phyloP scores from a whole-genome alignment of 1,284 basidiomycete species.

The Cystobasidium sp. region DNA sequence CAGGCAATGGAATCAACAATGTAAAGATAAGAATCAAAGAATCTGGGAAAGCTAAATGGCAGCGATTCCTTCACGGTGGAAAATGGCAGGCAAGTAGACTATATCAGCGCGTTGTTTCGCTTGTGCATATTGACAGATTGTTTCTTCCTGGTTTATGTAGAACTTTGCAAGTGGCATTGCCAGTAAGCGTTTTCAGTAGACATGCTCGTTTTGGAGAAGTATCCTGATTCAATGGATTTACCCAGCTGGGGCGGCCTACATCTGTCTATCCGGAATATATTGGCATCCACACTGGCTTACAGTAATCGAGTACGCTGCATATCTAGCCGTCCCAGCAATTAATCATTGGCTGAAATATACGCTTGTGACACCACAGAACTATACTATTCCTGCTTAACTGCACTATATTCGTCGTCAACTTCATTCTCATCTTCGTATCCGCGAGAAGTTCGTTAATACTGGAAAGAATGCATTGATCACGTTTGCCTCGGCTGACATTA shows the following conservation, averaged over 20 bases:
- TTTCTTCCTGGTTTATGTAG: background rate
- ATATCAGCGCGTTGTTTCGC: background rate
- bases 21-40: background rate
- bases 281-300: constrained; percentile 29
- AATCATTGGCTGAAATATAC: background rate
- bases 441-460: constrained; percentile 14
- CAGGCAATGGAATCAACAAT: background rate
- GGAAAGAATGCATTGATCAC: background rate
- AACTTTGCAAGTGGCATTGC: constrained; percentile 37
- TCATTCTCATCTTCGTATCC: constrained; percentile 31
- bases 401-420: constrained; percentile 34
- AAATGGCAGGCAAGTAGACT: constrained; percentile 27
- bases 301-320: constrained; percentile 7
- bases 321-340: background rate
- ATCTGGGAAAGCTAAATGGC: constrained; percentile 9
- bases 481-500: no score
- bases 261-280: constrained; percentile 22
- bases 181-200: background rate
- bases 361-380: background rate
- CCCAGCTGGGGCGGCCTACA: constrained; percentile 33
- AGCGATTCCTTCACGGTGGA: constrained; percentile 30
- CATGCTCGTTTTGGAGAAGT: background rate
- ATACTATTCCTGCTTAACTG: constrained; percentile 37
- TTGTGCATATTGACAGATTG: no score
- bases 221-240: background rate